Evolutionary conservation across 192 early-diverging fungal species (phyloP).

Genomic region (Phycomyces blakesleeanus): DNA sequence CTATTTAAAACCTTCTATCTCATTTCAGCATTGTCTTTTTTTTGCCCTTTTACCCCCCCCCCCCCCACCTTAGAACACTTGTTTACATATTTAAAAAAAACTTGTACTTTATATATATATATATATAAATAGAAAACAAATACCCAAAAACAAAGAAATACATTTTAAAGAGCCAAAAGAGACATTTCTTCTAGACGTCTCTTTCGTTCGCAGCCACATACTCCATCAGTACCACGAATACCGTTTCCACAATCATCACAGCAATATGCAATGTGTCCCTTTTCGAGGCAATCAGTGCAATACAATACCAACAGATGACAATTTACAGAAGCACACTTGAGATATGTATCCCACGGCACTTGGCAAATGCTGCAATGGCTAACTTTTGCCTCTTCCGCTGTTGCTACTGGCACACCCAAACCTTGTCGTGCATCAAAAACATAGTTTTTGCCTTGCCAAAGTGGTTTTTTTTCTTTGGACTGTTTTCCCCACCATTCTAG

Average conservation of each 20-base stretch:
- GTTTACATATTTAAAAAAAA: background rate
- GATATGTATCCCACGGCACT: constrained; percentile 37
- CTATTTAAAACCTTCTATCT: background rate
- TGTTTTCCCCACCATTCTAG: constrained; percentile 49
- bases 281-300: constrained; percentile 26
- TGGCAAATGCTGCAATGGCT: constrained; percentile 39
- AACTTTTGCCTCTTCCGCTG: constrained; percentile 16
- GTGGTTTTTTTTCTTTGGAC: constrained; percentile 31
- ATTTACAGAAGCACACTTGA: constrained; percentile 44
- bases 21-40: background rate
- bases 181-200: constrained; percentile 16
- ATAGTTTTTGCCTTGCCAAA: constrained; percentile 68
- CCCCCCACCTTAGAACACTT: background rate
- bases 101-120: no score
- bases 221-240: background rate
- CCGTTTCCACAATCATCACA: constrained; percentile 35
- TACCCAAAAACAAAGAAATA: constrained; percentile 3
- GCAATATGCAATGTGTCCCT: constrained; percentile 32
- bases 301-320: constrained; percentile 53
- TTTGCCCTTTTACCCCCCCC: no score
- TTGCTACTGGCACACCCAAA: constrained; percentile 24
- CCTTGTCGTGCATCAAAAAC: constrained; percentile 70
- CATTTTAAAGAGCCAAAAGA: background rate
- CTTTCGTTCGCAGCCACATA: constrained; percentile 23
- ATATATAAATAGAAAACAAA: background rate